Evolutionary conservation across 345 rosid genomes (phyloP).

Genomic region (Eutrema heterophyllum): DNA sequence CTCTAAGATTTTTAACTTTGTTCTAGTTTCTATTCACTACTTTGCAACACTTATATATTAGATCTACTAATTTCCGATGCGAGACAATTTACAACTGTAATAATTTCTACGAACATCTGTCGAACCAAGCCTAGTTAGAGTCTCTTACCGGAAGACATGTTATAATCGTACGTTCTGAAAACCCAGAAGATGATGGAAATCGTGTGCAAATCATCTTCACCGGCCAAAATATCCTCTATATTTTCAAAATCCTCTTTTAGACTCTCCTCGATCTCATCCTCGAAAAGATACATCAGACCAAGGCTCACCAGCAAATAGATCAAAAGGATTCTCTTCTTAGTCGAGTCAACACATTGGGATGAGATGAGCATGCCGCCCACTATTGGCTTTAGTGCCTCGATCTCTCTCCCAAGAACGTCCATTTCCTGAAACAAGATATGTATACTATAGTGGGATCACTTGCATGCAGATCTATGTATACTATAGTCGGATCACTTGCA

Average conservation of each 20-base stretch:
- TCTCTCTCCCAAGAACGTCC: background rate
- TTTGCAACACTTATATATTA: too few species aligned
- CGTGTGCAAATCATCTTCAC: background rate
- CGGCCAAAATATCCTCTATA: background rate
- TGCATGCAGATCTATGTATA: too few species aligned
- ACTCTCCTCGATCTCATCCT: background rate
- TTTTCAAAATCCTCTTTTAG: background rate
- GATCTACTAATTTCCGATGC: too few species aligned
- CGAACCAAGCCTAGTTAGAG: background rate
- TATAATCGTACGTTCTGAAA: background rate
- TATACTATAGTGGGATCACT: too few species aligned
- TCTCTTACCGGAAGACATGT: background rate
- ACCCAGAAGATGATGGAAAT: too few species aligned
- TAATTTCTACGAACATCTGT: background rate
- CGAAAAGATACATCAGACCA: background rate
- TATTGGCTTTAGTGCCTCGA: background rate
- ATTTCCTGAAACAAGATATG: background rate
- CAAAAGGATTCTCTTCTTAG: background rate
- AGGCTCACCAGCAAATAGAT: background rate
- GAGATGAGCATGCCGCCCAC: background rate
- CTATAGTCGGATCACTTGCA: too few species aligned
- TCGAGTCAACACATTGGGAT: background rate
- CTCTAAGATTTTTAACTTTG: too few species aligned
- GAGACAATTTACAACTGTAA: too few species aligned
- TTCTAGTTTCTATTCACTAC: too few species aligned